Evolutionary conservation across 2,329 filamentous ascomycete species (phyloP).

Genomic region (Ambrosiella cleistominuta): DNA sequence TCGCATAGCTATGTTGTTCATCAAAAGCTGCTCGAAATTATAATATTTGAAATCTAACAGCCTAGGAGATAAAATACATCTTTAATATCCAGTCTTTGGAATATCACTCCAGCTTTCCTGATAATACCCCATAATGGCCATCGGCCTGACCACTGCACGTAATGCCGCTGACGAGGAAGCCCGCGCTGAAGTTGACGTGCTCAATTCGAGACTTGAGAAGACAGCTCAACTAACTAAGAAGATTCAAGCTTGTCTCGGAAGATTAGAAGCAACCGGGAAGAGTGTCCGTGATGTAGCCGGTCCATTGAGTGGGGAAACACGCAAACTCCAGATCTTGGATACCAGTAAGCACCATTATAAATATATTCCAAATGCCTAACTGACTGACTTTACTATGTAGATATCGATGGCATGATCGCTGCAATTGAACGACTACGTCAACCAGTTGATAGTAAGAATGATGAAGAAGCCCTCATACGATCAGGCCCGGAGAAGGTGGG

Average conservation of each 20-base stretch:
- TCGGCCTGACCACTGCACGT: slow-evolving; percentile 17
- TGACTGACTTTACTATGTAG: slow-evolving; percentile 22
- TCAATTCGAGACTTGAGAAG: slow-evolving; percentile 67
- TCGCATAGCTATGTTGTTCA: too few species aligned
- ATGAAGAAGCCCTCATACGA: slow-evolving; percentile 81
- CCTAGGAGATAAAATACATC: too few species aligned
- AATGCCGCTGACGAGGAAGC: slow-evolving; percentile 48
- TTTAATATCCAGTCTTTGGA: too few species aligned
- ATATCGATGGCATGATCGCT: slow-evolving; percentile 70
- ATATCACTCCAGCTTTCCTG: too few species aligned
- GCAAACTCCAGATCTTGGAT: slow-evolving; percentile 71
- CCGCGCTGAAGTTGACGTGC: slow-evolving; percentile 50
- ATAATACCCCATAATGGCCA: slow-evolving; percentile 1
- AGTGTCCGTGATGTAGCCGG: slow-evolving; percentile 83
- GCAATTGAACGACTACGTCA: slow-evolving; percentile 80
- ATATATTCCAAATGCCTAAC: background rate
- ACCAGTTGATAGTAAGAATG: slow-evolving; percentile 79
- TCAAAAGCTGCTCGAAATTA: too few species aligned
- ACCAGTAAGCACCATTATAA: slow-evolving; percentile 38
- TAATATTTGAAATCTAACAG: too few species aligned
- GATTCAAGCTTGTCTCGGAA: slow-evolving; percentile 71
- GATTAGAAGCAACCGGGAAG: slow-evolving; percentile 74
- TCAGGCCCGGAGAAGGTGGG: slow-evolving; percentile 71
- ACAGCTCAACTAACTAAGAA: slow-evolving; percentile 87
- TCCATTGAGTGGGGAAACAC: slow-evolving; percentile 83